Evolutionary conservation across 352 stramenopile genomes (phyloP), one percentile per base, ranked within the genome.

Genomic region (Phytophthora europaea): DNA sequence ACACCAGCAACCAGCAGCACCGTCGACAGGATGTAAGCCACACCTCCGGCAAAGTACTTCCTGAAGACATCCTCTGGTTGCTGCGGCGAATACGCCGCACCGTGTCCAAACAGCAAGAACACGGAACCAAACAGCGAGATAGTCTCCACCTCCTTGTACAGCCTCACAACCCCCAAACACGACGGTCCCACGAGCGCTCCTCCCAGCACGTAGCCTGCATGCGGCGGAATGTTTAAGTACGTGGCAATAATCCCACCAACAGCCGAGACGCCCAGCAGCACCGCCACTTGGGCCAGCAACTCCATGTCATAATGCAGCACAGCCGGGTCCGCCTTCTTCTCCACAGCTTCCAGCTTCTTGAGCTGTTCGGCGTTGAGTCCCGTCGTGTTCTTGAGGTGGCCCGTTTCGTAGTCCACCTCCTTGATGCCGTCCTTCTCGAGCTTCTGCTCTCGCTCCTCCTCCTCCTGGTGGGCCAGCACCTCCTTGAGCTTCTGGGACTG

Each of bases 121-220:
- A 98, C 92, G 3, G 91, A 97, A 15, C 95, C 95, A 68, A 98
- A 98, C 28, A 98, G 89, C 36, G 93, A 97, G 61, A 98, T 90
- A 1, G 94, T 98, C 70, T 98, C 91, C 18, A 98, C 94, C 67
- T 98, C 89, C 59, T 96, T 94, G 72, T 97, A 96, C 31, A 97
- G 79, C 38, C 85, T 80, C 26, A 98, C 92, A 18, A 97, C 62
- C 5, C 87, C 89, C 15, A 97, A 73, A 50, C 94, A 97, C 26
- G 90, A 97, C 16, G 94, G 94, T 20, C 94, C 94, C 5, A 98
- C 91, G 2, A 98, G 72, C 33, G 95, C 93, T 28, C 94, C 94
- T 36, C 92, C 94, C 1, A 98, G 81, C 18, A 98, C 79, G 80
- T 98, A 98, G 0, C 94, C 94, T 18, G 97, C 85, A 60, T 97